Conservation (phyloP, 352 stramenopile species). For the Pythium sukuiense region DNA sequence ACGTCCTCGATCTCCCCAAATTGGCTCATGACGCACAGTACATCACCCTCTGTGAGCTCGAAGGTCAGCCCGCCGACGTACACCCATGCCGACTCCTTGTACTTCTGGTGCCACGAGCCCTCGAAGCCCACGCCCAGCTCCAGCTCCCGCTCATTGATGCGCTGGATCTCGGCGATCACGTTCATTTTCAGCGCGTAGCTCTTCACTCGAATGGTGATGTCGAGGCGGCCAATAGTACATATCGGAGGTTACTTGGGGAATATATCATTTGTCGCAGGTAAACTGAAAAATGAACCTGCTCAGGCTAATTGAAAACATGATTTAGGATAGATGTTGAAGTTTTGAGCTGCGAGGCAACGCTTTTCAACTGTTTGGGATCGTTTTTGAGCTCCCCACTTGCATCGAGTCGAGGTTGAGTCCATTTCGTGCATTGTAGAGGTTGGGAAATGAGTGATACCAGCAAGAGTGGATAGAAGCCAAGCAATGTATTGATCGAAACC, state of each 20-base stretch:
- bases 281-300: neutral
- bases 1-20: conserved; percentile 94
- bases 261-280: conserved; percentile 15
- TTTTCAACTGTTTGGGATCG: no score
- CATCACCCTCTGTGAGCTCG: conserved; percentile 95
- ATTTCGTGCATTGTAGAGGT: no score
- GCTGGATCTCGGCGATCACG: conserved; percentile 80
- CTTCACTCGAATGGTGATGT: neutral
- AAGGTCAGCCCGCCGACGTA: conserved; percentile 93
- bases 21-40: conserved; percentile 91
- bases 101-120: conserved; percentile 82
- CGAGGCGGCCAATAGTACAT: no score
- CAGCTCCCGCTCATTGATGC: conserved; percentile 82
- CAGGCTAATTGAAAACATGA: no score
- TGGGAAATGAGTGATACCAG: no score
- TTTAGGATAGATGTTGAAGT: no score
- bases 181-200: conserved; percentile 49
- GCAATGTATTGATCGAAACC: no score
- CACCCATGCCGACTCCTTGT: conserved; percentile 96
- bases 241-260: no score
- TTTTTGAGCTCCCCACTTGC: no score
- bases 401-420: no score
- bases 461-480: no score
- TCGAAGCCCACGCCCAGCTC: conserved; percentile 67
- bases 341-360: no score